phyloP scores from a whole-genome alignment of 768 basidiomycete species.

The Amanita thiersii region DNA sequence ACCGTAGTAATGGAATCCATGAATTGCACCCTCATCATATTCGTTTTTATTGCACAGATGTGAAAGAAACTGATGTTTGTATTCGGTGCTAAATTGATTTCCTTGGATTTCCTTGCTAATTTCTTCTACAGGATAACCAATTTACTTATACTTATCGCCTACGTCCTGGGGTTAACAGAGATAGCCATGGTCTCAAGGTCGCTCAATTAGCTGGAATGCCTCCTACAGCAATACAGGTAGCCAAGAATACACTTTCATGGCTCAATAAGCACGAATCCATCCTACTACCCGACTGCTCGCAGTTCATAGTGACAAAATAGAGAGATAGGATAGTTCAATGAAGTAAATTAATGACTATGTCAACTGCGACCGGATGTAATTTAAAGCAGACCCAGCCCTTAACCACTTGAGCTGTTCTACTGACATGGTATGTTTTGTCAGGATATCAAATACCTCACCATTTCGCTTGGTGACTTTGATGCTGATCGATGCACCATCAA shows the following conservation, averaged over 20 bases:
- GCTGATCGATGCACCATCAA: conserved; percentile 36
- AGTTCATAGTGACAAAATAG: too few species aligned
- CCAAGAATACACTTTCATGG: conserved; percentile 40
- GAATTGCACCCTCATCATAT: conserved; percentile 54
- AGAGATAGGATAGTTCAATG: too few species aligned
- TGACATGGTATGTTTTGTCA: conserved; percentile 85
- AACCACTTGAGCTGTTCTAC: conserved; percentile 89
- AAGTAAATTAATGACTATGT: conserved; percentile 12
- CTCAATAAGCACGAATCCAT: conserved; percentile 22
- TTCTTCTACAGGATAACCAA: conserved; percentile 47
- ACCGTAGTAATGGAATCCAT: conserved; percentile 32
- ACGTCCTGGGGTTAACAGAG: conserved; percentile 75
- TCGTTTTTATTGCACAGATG: conserved; percentile 84
- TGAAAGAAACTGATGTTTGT: conserved; percentile 70
- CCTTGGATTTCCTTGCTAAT: conserved; percentile 1
- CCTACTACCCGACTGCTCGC: too few species aligned
- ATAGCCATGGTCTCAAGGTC: conserved; percentile 89
- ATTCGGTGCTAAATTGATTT: not conserved
- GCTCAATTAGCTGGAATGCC: conserved; percentile 87
- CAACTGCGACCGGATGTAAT: conserved; percentile 69
- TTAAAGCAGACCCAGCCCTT: conserved; percentile 80
- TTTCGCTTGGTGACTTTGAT: conserved; percentile 60
- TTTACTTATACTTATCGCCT: conserved; percentile 84
- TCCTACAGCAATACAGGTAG: conserved; percentile 46
- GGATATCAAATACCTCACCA: conserved; percentile 60